Percentiles rank a stretch among this genome's conserved stretches.
Conservation (phyloP, 805 yeast genomes). For the Barnettozyma sucrosica region DNA sequence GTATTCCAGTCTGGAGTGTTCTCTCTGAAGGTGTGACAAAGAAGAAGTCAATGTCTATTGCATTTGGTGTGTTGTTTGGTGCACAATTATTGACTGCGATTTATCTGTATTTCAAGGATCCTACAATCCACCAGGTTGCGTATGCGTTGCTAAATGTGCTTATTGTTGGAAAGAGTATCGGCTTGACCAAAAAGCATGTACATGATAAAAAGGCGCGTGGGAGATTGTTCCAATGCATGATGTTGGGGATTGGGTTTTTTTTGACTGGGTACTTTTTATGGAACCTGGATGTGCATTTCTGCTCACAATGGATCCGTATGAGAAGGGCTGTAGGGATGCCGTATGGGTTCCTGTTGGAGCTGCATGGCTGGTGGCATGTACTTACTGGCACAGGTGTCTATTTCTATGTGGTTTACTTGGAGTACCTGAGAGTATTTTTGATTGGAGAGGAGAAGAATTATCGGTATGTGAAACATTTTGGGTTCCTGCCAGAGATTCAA, state of each 20-base stretch:
- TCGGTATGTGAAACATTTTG: conserved; percentile 50
- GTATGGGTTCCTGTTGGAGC: conserved; percentile 77
- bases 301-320: conserved; percentile 48
- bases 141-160: conserved; percentile 75
- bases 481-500: conserved; percentile 46
- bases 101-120: conserved; percentile 70
- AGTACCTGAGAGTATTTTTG: conserved; percentile 65
- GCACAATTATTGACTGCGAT: conserved; percentile 62
- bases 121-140: conserved; percentile 83
- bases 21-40: conserved; percentile 50
- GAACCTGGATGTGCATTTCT: conserved; percentile 84
- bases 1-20: conserved; percentile 86
- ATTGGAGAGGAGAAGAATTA: conserved; percentile 51
- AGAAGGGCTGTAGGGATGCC: conserved; percentile 76
- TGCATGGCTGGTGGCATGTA: conserved; percentile 98
- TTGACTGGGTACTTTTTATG: conserved; percentile 74
- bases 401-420: conserved; percentile 72
- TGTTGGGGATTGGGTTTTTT: conserved; percentile 57
- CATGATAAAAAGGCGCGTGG: conserved; percentile 39
- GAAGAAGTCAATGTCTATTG: conserved; percentile 39
- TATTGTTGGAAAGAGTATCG: conserved; percentile 57
- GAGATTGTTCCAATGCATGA: conserved; percentile 51
- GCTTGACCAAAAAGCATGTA: conserved; percentile 48
- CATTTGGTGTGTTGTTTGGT: conserved; percentile 40
- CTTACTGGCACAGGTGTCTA: conserved; percentile 85